Conservation (phyloP, 331 rosid species). For the Pyrus hybrid region DNA sequence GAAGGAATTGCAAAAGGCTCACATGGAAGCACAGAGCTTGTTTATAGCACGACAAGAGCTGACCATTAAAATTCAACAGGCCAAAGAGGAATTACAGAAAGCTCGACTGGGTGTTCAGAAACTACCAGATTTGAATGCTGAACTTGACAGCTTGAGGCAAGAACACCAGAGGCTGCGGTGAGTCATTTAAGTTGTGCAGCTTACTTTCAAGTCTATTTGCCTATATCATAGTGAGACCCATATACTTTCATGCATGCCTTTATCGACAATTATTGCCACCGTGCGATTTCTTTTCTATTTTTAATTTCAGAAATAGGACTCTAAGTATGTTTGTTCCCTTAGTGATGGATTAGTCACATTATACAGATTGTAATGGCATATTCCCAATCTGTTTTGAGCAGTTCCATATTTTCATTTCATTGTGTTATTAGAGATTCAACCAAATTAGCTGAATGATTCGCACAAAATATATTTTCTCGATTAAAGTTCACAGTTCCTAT, state of each 20-base stretch:
- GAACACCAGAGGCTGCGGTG: conserved; percentile 66
- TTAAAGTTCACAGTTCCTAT: background rate
- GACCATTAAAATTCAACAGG: conserved; percentile 39
- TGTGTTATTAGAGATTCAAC: background rate
- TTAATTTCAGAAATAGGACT: background rate
- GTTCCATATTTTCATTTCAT: too few relatives aligned
- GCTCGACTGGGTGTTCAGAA: conserved; percentile 32
- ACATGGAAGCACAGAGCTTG: conserved; percentile 56
- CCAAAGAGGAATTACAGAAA: conserved; percentile 49
- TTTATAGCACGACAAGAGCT: conserved; percentile 55
- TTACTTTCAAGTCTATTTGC: conserved; percentile 10
- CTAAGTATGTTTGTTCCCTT: background rate
- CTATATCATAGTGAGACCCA: background rate
- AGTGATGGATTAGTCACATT: background rate
- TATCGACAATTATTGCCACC: background rate
- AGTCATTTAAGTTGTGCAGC: conserved; percentile 22
- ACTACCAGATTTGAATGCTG: conserved; percentile 53
- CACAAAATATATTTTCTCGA: background rate
- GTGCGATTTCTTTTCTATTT: background rate
- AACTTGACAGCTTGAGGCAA: conserved; percentile 54
- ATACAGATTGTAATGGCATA: background rate
- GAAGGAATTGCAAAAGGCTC: conserved; percentile 62
- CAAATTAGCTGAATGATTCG: background rate
- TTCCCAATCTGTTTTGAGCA: background rate
- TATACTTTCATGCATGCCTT: background rate